phyloP scores from a whole-genome alignment of 2,329 filamentous ascomycete species.

The Ophiocordyceps polyrhachis-furcata region DNA sequence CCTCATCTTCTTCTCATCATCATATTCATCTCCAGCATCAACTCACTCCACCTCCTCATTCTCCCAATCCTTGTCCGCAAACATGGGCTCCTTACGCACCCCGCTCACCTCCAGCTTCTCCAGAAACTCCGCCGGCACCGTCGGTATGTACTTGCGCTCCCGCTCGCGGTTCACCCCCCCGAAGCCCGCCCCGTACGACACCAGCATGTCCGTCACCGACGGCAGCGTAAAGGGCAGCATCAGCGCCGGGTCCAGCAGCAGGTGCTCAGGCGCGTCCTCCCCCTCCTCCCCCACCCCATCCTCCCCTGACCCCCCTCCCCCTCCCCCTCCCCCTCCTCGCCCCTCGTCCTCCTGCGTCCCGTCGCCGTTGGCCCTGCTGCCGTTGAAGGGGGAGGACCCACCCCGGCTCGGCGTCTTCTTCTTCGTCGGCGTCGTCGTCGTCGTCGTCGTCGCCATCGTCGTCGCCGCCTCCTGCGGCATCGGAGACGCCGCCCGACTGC shows the following conservation, averaged over 20 bases:
- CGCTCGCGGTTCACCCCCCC: conserved; percentile 82
- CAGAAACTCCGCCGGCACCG: conserved; percentile 83
- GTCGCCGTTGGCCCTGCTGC: conserved; percentile 18
- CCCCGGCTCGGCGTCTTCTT: conserved; percentile 20
- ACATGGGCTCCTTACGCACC: conserved; percentile 34
- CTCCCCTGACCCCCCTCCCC: background rate
- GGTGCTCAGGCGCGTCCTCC: conserved; percentile 50
- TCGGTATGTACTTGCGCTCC: conserved; percentile 89
- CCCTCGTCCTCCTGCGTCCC: conserved; percentile 23
- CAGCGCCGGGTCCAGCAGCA: conserved; percentile 73
- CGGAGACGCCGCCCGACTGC: conserved; percentile 27
- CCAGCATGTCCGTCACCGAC: conserved; percentile 91
- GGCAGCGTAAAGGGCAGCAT: conserved; percentile 93
- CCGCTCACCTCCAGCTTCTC: conserved; percentile 57
- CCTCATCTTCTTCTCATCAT: too few relatives aligned
- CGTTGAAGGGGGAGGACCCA: background rate
- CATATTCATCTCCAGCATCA: too few relatives aligned
- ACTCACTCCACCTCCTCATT: conserved; percentile 35
- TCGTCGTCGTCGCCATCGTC: background rate
- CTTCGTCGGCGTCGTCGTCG: too few relatives aligned
- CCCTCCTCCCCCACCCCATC: conserved; percentile 23
- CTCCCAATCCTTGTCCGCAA: conserved; percentile 47
- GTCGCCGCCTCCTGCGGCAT: conserved; percentile 11
- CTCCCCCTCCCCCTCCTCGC: conserved; percentile 20
- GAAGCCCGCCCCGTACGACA: conserved; percentile 87